Evolutionary conservation across 2,329 filamentous ascomycete species (phyloP), one percentile per base, ranked within the genome.

Genomic region (Bimuria novae-zelandiae): DNA sequence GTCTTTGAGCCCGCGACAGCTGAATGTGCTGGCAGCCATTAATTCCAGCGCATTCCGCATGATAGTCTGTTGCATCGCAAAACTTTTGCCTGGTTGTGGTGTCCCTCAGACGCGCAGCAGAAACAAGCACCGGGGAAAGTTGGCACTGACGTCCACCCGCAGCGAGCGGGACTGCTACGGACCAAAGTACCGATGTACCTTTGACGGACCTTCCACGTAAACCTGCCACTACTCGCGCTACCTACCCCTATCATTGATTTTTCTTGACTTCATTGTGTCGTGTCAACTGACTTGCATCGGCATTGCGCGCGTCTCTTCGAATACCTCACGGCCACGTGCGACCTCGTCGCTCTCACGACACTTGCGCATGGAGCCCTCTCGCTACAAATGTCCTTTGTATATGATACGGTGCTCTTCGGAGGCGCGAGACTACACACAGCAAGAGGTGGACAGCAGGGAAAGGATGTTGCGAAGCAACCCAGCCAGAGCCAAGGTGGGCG

Each of bases 361-460:
- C 50, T 57, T 41, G 67, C 65, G 69, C 62, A 74, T 74, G 71
- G 71, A 69, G 62, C 54, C 55, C 61, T 43, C 42, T 54, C 46
- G 47, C 49, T 61, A 59, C 61, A 59, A 46, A 74, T 74, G 71
- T 72, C 71, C 52, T 65, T 75, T 56, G 59, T 74, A 58, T 66
- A 62, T 53, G 70, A 73, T 59, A 67, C 71, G 29, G 55, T 71
- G 1, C 61, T 75, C 32, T 59, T 69, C 42, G 65, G 67, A 50
- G 68, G 70, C 55, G 58, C 65, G 45, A 57, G 63, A 55, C 59
- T 72, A 49, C 65, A 70, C 58, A 47, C 55, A 52, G 55, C 41
- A 52, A 55, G 60, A 43, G 48, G 51, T 37, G 54, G 39, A 35
- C 37, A 27, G 11, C 41, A 44, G 5, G 35, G 35, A 16, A 57